Conservation (phyloP, 1,284 basidiomycete species). For the Phaffia rhodozyma region DNA sequence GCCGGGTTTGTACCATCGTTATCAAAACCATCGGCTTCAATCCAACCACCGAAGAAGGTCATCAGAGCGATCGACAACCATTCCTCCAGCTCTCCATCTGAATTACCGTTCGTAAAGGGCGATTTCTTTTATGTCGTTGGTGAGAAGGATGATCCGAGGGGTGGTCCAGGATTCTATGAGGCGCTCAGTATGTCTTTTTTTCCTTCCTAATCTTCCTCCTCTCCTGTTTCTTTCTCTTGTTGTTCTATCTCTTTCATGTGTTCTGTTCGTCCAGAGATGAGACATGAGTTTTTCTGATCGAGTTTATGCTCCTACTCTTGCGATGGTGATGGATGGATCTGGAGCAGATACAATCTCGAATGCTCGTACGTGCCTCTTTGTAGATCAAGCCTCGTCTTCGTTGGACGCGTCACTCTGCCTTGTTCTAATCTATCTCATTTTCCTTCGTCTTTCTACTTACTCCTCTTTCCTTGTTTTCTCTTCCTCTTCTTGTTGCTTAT, state of each 20-base stretch:
- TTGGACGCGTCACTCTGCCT: neutral
- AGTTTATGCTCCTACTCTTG: too few species aligned
- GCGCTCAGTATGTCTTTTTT: constrained; percentile 49
- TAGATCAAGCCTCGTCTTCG: neutral
- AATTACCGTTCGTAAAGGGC: constrained; percentile 83
- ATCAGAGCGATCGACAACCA: constrained; percentile 71
- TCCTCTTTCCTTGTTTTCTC: neutral
- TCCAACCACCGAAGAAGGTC: constrained; percentile 84
- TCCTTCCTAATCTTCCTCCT: neutral
- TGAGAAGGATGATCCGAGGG: constrained; percentile 45
- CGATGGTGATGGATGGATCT: neutral
- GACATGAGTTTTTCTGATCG: too few species aligned
- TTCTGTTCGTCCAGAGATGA: neutral
- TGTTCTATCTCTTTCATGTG: neutral
- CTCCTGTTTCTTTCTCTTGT: neutral
- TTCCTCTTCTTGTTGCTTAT: neutral
- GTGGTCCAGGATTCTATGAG: constrained; percentile 54
- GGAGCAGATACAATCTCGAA: neutral
- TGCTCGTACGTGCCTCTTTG: neutral
- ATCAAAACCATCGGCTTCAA: constrained; percentile 53
- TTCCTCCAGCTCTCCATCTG: constrained; percentile 61
- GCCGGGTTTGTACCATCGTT: constrained; percentile 36
- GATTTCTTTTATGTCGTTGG: constrained; percentile 95
- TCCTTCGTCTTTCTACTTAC: neutral
- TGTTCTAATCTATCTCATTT: neutral